Base-by-base conservation (phyloP, 2,329 filamentous ascomycete species). In the Orbilia javanica region DNA sequence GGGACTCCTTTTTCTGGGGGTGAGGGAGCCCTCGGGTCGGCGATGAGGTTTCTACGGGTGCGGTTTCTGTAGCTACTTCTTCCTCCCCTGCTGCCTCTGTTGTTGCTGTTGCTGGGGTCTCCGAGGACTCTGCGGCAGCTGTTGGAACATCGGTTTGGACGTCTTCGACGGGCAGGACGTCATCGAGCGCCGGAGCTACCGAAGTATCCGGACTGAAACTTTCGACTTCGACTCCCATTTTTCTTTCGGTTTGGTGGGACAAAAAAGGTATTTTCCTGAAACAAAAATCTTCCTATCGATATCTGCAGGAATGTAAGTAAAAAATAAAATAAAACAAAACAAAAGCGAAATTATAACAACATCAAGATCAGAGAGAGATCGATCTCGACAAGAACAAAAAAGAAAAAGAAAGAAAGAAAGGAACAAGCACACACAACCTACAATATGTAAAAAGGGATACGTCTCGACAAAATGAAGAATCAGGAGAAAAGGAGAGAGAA, bases 1-100 rank as follows among this genome's bases (percentile, higher is more conserved):
- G 73, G 0, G 73, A 77, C 27, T 71, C 66, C 29, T 68, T 68
- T 22, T 77, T 77, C 29, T 77, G 65, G 22, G 48, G 42, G 27
- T 57, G 65, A 18, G 72, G 63, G 18, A 44, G 15, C 18, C 34
- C 52, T 31, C 25, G 50, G 4, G 52, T 44, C 20, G 72, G 57
- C 6, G 65, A 70, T 22, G 65, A 8, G 22, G 39, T 22, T 34
- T 34, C 29, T n/a, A n/a, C 29, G 29, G 64, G 42, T 27, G 20
- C 22, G 18, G 46, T 15, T 15, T 6, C 42, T 20, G 42, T 39
- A 39, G 36, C 36, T 39, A 39, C 36, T 39, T 8, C 11, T 39
- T 46, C 46, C 46, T 25, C 46, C 10, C 7, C 20, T 25, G 18
- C 22, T 22, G 70, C 13, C 29, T 20, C 53, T 18, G n/a, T 34